These are phyloP conservation scores for Juncus inflexus DNA, from an alignment of 176 grass and related monocot genomes.

Conservation along the genomic window DNA sequence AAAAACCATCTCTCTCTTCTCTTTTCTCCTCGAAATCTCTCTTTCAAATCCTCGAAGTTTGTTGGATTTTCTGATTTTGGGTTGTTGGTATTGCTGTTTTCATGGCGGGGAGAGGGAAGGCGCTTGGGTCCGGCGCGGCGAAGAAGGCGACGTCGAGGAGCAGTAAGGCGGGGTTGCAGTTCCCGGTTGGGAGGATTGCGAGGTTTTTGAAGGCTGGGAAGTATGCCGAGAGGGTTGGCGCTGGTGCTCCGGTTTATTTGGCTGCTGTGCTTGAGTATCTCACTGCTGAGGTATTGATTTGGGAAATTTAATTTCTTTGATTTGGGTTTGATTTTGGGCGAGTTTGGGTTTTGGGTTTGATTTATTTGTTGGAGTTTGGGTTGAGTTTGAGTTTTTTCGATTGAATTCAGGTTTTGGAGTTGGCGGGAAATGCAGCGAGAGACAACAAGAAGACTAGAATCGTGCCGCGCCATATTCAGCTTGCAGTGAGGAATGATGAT, in stretches of 20 bases:
- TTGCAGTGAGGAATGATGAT: slow-evolving; percentile 94
- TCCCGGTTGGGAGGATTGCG: slow-evolving; percentile 88
- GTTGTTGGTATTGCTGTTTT: background rate
- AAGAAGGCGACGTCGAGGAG: slow-evolving; percentile 89
- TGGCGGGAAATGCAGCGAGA: slow-evolving; percentile 88
- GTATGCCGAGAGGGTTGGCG: slow-evolving; percentile 96
- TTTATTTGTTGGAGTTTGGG: background rate
- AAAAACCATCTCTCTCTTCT: background rate
- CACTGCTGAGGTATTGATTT: slow-evolving; percentile 62
- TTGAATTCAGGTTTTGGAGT: slow-evolving; percentile 55
- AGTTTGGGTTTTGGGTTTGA: background rate
- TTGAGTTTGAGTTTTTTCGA: background rate
- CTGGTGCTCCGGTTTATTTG: slow-evolving; percentile 88
- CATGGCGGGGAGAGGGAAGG: slow-evolving; percentile 95
- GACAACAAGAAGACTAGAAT: slow-evolving; percentile 99
- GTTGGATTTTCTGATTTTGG: no score
- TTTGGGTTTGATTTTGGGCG: slow-evolving; percentile 6
- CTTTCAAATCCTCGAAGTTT: background rate
- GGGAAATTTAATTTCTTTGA: background rate
- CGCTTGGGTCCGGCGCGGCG: slow-evolving; percentile 62
- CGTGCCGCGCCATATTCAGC: slow-evolving; percentile 95
- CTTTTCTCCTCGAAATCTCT: background rate
- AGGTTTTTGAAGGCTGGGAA: slow-evolving; percentile 95
- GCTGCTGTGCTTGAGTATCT: slow-evolving; percentile 97
- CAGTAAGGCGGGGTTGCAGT: slow-evolving; percentile 96